Conservation (phyloP, 495 filamentous ascomycete species). For the Xylaria scruposa region DNA sequence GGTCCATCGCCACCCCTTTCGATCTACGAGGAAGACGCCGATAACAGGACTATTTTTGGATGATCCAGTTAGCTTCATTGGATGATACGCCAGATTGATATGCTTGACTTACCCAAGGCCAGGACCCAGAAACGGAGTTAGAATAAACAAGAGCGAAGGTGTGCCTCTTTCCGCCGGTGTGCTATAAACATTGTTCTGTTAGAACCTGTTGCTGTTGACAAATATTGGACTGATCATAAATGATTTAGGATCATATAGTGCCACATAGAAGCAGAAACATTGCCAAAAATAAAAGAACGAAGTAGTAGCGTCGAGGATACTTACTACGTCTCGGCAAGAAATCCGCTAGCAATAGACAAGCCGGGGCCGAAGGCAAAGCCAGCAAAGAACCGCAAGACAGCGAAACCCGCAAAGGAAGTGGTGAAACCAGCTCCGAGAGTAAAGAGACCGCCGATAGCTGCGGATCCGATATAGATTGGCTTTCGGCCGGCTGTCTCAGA, state of each 20-base stretch:
- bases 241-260: neutral
- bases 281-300: neutral
- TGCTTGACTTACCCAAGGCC: slow-evolving; percentile 47
- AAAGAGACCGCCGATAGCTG: slow-evolving; percentile 65
- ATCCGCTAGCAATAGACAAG: slow-evolving; percentile 62
- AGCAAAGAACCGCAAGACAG: slow-evolving; percentile 67
- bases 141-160: slow-evolving; percentile 56
- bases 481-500: slow-evolving; percentile 63
- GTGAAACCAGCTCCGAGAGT: slow-evolving; percentile 66
- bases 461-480: slow-evolving; percentile 57
- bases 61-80: slow-evolving; percentile 6
- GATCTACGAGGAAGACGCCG: slow-evolving; percentile 65
- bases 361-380: slow-evolving; percentile 62
- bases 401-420: slow-evolving; percentile 60
- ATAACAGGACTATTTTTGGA: slow-evolving; percentile 57
- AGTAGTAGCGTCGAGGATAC: neutral
- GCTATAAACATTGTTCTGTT: neutral
- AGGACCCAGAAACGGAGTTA: slow-evolving; percentile 65
- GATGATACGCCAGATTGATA: neutral
- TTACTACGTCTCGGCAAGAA: slow-evolving; percentile 59
- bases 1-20: slow-evolving; percentile 69
- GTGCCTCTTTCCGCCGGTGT: slow-evolving; percentile 50
- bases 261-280: neutral
- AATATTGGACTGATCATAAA: neutral
- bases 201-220: neutral